A percentile compares a stretch with the other conserved stretches of the same genome.
phyloP scores from a whole-genome alignment of 805 yeast genomes.

The Monosporozyma aerobia region DNA sequence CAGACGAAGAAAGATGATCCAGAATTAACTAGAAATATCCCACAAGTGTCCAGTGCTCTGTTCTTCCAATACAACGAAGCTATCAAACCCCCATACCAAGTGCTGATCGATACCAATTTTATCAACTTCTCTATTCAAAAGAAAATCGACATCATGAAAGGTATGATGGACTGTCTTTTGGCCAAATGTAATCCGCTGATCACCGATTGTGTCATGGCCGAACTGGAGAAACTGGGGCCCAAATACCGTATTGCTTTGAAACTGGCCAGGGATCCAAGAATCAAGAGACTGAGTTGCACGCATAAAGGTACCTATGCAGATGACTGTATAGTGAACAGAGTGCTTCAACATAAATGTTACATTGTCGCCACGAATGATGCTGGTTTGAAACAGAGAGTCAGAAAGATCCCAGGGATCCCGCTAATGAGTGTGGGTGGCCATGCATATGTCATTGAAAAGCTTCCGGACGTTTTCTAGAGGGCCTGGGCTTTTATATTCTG shows the following conservation, averaged over 20 bases:
- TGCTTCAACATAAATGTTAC: slow-evolving; percentile 91
- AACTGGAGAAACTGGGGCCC: slow-evolving; percentile 91
- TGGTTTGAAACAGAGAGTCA: slow-evolving; percentile 82
- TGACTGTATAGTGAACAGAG: slow-evolving; percentile 90
- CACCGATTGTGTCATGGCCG: slow-evolving; percentile 98
- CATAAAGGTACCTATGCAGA: slow-evolving; percentile 98
- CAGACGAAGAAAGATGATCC: slow-evolving; percentile 49
- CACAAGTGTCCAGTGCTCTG: slow-evolving; percentile 91
- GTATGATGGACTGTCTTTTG: slow-evolving; percentile 90
- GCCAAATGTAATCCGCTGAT: slow-evolving; percentile 94
- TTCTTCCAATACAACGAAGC: slow-evolving; percentile 92
- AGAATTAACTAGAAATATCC: slow-evolving; percentile 65
- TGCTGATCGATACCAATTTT: slow-evolving; percentile 91
- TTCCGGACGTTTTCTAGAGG: slow-evolving; percentile 81
- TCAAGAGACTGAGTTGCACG: slow-evolving; percentile 75
- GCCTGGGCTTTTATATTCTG: background rate
- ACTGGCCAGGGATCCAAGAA: slow-evolving; percentile 88
- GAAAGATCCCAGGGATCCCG: slow-evolving; percentile 97
- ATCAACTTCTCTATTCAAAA: slow-evolving; percentile 94
- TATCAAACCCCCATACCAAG: slow-evolving; percentile 96
- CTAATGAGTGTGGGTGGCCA: slow-evolving; percentile 94
- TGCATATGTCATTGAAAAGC: slow-evolving; percentile 82
- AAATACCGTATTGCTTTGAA: slow-evolving; percentile 87
- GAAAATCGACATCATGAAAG: slow-evolving; percentile 88
- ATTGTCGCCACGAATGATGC: slow-evolving; percentile 98